Evolutionary conservation across 2,329 filamentous ascomycete genomes (phyloP), one percentile per base, ranked within the genome.

Genomic region (Hypoxylon sp.): DNA sequence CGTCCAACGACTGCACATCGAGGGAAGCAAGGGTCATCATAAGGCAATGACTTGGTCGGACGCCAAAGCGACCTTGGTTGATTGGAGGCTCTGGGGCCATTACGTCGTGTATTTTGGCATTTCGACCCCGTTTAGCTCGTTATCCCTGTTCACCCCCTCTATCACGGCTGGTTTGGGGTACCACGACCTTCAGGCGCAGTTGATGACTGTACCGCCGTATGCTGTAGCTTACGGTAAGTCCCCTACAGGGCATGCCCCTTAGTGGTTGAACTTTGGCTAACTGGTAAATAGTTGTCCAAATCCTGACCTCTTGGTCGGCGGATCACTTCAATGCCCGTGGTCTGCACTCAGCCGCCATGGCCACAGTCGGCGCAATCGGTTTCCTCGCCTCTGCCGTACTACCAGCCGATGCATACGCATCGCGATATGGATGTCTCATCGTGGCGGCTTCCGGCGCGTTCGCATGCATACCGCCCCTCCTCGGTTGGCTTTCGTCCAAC

Each of bases 401-500:
- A 1, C 88, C 90, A 0, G 79, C 87, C 0, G 81, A 87, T 35
- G 83, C 87, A 2, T 92, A 90, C 72, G 72, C 82, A 13, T 74
- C 77, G 11, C 87, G 91, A 17, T 92, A 92, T 73, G 89, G 88
- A 35, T 91, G 89, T 66, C 83, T 92, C 8, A 90, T 92, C 31
- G 81, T 93, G 42, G 90, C 90, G 0, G 83, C 88, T 1, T 85
- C 86, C 1, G 90, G 91, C 0, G 83, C 89, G 0, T 93, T 93
- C 67, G 85, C 89, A 0, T 90, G 88, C 69, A 91, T 92, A 47
- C 90, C 91, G 0, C 89, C 90, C 0, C 82, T 92, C 27, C 82
- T 91, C 0, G 89, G 89, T 21, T 92, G 89, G 90, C 80, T 92
- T 2, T 88, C 87, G 7, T 88, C 86, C 42, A 92, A 92, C 73